phyloP scores from a whole-genome alignment of 2,329 filamentous ascomycete species.

The Pseudocercospora crystallina region DNA sequence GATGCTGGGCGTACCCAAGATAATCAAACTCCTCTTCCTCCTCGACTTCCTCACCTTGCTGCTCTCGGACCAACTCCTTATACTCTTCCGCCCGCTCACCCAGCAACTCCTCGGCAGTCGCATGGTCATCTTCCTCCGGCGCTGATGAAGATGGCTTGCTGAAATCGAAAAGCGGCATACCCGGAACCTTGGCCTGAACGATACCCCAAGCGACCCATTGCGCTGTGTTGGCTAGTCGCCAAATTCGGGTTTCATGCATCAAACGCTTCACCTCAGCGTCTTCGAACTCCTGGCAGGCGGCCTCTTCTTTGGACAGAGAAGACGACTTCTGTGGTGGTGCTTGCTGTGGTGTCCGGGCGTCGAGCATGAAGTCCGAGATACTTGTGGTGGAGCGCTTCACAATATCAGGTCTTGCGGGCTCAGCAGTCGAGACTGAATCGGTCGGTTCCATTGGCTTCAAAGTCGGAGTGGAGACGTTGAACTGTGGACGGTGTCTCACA shows the following conservation, averaged over 20 bases:
- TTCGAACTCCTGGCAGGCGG: conserved; percentile 57
- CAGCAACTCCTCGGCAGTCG: conserved; percentile 33
- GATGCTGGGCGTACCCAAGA: conserved; percentile 82
- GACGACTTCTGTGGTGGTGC: conserved; percentile 23
- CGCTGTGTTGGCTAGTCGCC: conserved; percentile 83
- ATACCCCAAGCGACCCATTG: conserved; percentile 97
- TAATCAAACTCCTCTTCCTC: conserved; percentile 86
- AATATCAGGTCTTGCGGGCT: conserved; percentile 31
- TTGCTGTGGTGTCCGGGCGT: conserved; percentile 54
- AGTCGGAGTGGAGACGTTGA: conserved; percentile 46
- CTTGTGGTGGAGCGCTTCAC: conserved; percentile 36
- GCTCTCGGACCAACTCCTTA: conserved; percentile 23
- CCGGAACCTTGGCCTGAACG: conserved; percentile 85
- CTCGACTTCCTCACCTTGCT: conserved; percentile 48
- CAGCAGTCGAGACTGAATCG: conserved; percentile 23
- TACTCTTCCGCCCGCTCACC: conserved; percentile 31
- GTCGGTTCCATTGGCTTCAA: conserved; percentile 25
- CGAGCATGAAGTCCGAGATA: conserved; percentile 73
- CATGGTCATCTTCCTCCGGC: conserved; percentile 16
- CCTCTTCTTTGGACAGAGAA: conserved; percentile 19
- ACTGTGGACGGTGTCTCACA: conserved; percentile 74
- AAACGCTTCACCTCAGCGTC: conserved; percentile 69
- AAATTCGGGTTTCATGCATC: conserved; percentile 75
- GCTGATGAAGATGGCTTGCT: conserved; percentile 15
- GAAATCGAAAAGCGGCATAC: conserved; percentile 56